phyloP scores from a whole-genome alignment of 2,329 filamentous ascomycete species.

The Coniochaeta sp. region DNA sequence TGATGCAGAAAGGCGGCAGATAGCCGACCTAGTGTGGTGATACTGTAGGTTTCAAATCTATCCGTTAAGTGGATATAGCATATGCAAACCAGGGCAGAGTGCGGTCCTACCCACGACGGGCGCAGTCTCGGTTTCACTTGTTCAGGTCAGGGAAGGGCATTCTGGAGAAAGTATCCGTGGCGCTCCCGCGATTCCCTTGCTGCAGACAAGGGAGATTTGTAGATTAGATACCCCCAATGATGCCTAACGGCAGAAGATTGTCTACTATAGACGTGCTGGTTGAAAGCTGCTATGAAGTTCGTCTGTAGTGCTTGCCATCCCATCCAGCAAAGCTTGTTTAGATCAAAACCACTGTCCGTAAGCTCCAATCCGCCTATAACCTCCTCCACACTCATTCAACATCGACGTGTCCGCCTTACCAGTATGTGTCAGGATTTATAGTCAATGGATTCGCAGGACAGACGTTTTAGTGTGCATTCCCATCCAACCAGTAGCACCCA shows the following conservation, averaged over 20 bases:
- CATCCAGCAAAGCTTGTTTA: not conserved
- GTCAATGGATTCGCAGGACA: no score
- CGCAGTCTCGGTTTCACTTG: not conserved
- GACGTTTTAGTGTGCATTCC: not conserved
- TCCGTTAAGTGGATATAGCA: not conserved
- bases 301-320: not conserved
- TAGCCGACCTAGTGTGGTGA: not conserved
- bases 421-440: no score
- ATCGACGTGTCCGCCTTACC: no score
- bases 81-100: not conserved
- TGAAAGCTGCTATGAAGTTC: not conserved
- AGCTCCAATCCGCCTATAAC: no score
- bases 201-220: conserved; percentile 6
- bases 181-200: not conserved
- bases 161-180: not conserved
- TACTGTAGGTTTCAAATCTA: not conserved
- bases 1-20: conserved; percentile 44
- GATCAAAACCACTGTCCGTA: no score
- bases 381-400: no score
- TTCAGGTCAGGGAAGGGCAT: not conserved
- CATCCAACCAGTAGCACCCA: not conserved
- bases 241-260: conserved; percentile 1
- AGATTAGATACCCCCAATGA: conserved; percentile 15
- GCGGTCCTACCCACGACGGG: not conserved
- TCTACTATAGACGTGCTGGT: not conserved